Evolutionary conservation across 352 stramenopile genomes (phyloP), one percentile per base, ranked within the genome.

Genomic region (Phytophthora cactorum): DNA sequence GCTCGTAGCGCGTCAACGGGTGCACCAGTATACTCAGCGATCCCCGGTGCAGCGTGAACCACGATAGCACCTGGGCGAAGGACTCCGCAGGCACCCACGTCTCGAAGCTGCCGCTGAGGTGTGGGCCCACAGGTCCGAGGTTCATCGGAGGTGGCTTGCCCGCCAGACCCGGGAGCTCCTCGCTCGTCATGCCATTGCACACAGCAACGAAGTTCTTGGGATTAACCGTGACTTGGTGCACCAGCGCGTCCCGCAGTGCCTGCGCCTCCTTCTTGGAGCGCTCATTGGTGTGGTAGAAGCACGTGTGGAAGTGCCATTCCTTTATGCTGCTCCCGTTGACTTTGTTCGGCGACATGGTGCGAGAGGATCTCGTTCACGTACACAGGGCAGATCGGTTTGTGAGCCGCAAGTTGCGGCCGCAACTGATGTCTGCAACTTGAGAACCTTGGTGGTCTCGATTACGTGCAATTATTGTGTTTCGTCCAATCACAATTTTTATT

Each of bases 301-400:
- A 93, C 27, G 78, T 77, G 68, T 93, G 86, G 64, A 93, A 92
- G 51, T 92, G 86, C 77, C 80, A 93, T 46, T 93, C 86, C 59
- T 87, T 82, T 63, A 90, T 76, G 39, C 57, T 43, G 9, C 46
- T 65, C 45, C 58, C 58, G 34, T 52, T 51, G 5, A 63, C 34
- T 32, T 45, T 49, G 52, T 52, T 75, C 10, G 68, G 53, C 10
- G 61, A 45, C 61, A 69, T 73, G 29, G 34, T 15, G 31, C 12
- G 6, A 32, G 4, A 25, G 1, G 7, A 44, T 43, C 14, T 63
- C 5, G 28, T 68, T 47, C 22, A 44, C 27, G 3, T n/a, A 12
- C 28, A 29, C 50, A 31, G 9, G 15, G 44, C 31, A 29, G 29
- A 45, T 72, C 38, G 38, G 29, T 15, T 27, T 47, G 55, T 70